Evolutionary conservation across 2,329 filamentous ascomycete species (phyloP).

Genomic region (Colletotrichum camelliae): DNA sequence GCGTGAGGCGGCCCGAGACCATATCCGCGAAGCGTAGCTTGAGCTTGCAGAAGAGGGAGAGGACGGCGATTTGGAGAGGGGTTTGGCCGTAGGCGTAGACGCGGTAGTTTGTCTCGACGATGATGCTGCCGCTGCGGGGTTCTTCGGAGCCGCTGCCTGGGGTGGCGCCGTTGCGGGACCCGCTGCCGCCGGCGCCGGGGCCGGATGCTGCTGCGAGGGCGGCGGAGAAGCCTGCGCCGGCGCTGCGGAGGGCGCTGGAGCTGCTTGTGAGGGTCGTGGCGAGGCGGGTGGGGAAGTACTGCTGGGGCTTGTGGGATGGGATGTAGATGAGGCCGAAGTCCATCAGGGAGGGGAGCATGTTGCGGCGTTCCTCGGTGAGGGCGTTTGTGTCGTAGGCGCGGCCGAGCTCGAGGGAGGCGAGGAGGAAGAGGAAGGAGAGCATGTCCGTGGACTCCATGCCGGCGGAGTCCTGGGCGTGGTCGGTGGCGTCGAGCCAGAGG

Average conservation of each 20-base stretch:
- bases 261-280: constrained; percentile 89
- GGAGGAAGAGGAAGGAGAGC: constrained; percentile 93
- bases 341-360: constrained; percentile 88
- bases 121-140: constrained; percentile 77
- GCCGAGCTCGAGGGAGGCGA: constrained; percentile 91
- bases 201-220: constrained; percentile 56
- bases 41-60: constrained; percentile 87
- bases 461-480: constrained; percentile 60
- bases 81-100: constrained; percentile 97
- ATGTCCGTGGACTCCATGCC: constrained; percentile 91
- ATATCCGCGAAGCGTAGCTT: constrained; percentile 93
- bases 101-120: constrained; percentile 97
- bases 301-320: constrained; percentile 59
- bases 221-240: constrained; percentile 71
- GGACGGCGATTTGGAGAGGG: constrained; percentile 90
- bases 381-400: constrained; percentile 88
- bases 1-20: constrained; percentile 88
- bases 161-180: constrained; percentile 35
- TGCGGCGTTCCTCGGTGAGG: constrained; percentile 79
- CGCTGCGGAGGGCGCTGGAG: constrained; percentile 71
- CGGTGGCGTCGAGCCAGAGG: constrained; percentile 87
- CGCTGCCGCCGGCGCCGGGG: constrained; percentile 18
- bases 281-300: constrained; percentile 89
- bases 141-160: constrained; percentile 40
- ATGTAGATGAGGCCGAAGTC: constrained; percentile 94